Percentiles rank a stretch among this genome's conserved stretches.
Evolutionary conservation across 164 flowering plant genomes (phyloP).

Genomic region (Umbellularia californica): DNA sequence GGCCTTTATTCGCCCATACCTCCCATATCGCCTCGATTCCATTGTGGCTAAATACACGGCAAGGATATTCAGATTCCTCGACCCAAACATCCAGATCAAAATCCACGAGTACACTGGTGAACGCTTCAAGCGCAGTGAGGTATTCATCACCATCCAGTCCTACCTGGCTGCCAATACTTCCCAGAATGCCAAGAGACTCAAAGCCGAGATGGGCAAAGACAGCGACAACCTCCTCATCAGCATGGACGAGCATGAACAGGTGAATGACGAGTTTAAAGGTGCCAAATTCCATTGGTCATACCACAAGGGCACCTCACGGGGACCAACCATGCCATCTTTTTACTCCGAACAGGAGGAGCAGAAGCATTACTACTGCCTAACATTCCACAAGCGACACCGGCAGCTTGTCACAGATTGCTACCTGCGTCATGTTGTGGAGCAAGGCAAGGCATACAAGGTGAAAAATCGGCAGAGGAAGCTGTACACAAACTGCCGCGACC

Average conservation of each 20-base stretch:
- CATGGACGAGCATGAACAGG: constrained; percentile 55
- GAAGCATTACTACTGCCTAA: constrained; percentile 43
- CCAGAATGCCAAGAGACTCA: constrained; percentile 42
- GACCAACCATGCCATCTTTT: not conserved
- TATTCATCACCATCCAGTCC: constrained; percentile 43
- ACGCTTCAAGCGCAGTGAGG: constrained; percentile 41
- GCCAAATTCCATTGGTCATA: constrained; percentile 40
- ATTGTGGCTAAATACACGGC: constrained; percentile 24
- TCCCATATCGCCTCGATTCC: constrained; percentile 29
- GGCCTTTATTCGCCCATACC: constrained; percentile 40
- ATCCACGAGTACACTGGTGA: constrained; percentile 48
- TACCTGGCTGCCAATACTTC: constrained; percentile 44
- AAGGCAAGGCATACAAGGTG: constrained; percentile 35
- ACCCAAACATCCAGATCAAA: constrained; percentile 41
- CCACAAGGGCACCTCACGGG: constrained; percentile 10
- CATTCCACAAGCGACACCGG: constrained; percentile 42
- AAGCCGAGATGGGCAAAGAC: constrained; percentile 37
- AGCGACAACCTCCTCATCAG: constrained; percentile 32
- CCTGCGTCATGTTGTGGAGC: constrained; percentile 37
- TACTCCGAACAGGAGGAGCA: constrained; percentile 25
- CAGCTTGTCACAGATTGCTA: constrained; percentile 36
- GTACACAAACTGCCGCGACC: constrained; percentile 36
- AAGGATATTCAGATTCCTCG: constrained; percentile 18
- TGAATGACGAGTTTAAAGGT: constrained; percentile 43
- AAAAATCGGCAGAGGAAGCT: constrained; percentile 52